Evolutionary conservation across 2,329 filamentous ascomycete genomes (phyloP), one percentile per base, ranked within the genome.

Genomic region (Ciborinia camelliae): DNA sequence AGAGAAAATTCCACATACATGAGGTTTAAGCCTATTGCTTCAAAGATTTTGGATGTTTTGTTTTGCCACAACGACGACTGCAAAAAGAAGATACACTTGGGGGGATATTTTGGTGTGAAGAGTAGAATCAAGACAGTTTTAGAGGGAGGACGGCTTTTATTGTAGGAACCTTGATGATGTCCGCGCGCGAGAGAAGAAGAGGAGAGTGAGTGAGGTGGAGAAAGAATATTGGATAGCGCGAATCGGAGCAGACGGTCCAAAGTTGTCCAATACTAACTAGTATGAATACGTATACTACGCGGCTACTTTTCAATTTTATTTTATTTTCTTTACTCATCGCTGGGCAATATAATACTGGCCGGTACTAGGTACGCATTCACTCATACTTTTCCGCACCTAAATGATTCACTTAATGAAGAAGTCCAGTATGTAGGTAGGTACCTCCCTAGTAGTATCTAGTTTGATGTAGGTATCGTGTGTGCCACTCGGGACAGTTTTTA

Each of bases 171-270:
- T n/a, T 20, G 28, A 47, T 37, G 43, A 32, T 59, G 20, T 47
- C 30, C 10, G 50, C n/a, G n/a, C n/a, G n/a, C n/a, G n/a, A n/a
- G n/a, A n/a, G n/a, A n/a, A n/a, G n/a, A n/a, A n/a, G n/a, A 53
- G 48, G 28, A 32, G 23, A 26, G 12, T 35, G n/a, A 35, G 20
- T 12, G 28, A 47, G 41, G 55, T 59, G 55, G 55, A 59, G 55
- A 59, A 59, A 20, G 43, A 47, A 47, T 37, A 47, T 35, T 14
- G n/a, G n/a, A n/a, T 41, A 35, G 55, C 55, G 28, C 28, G 41
- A 59, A 59, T 59, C 55, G 55, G 55, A 59, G 54, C n/a, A 43
- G 39, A 12, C 39, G 26, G 54, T 57, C 39, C 54, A 23, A 57
- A n/a, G 23, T 45, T n/a, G 18, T 5, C 26, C 39, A 57, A 57